Evolutionary conservation across 73 alveolate species (phyloP), one percentile per base, ranked within the genome.

Genomic region (Uronychia binucleata): DNA sequence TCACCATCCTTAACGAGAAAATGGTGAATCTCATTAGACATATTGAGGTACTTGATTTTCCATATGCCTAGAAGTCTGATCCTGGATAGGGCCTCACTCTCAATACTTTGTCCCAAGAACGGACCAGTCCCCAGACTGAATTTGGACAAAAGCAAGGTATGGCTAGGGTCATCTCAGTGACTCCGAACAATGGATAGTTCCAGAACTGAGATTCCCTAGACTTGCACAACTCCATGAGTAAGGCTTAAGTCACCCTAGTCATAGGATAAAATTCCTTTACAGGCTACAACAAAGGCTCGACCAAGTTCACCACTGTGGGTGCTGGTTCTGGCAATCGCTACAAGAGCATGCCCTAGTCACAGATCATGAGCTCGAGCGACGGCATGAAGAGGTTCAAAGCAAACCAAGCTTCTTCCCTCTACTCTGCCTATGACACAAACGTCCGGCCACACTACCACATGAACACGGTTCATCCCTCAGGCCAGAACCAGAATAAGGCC

Each of bases 301-400:
- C 5, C n/a, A 46, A 46, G 19, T 46, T 46, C 19, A 19, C 67
- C 5, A 46, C 5, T 46, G 67, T 46, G 5, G n/a, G n/a, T n/a
- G n/a, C n/a, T n/a, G n/a, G n/a, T 46, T 19, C 67, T 46, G 19
- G 19, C 19, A 46, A 46, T 46, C 67, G 67, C 5, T 46, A 46
- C 67, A 46, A 46, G 19, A 46, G 67, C 19, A 5, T 46, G 5
- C 67, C 67, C 67, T 46, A 46, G 67, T 11, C 67, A 11, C 19
- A 46, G 19, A 46, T 46, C n/a, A 46, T 46, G 67, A 46, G 67
- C 19, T 5, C 67, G 5, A 46, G 67, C 19, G 67, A 46, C 19
- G 67, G 67, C n/a, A 46, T 46, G 67, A 46, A 46, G 67, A 46
- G 67, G 19, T 46, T 46, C 67, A 46, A 46, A 46, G 67, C 67